phyloP scores from a whole-genome alignment of 1,284 basidiomycete species.

The Cerrena zonata region DNA sequence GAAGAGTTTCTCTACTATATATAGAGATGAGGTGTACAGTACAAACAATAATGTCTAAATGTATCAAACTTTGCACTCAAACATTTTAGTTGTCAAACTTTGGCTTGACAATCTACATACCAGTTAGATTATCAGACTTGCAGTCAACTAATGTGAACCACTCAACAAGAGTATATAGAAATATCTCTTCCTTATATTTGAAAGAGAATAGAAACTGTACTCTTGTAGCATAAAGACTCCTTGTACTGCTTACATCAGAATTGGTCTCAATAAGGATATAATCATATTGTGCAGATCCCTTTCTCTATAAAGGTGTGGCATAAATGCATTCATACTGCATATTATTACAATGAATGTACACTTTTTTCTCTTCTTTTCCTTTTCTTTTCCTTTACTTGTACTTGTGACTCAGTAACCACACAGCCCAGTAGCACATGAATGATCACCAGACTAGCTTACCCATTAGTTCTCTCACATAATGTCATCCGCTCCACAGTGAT shows the following conservation, averaged over 20 bases:
- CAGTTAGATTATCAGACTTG: conserved; percentile 15
- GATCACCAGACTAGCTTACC: too few species aligned
- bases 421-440: too few species aligned
- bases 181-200: neutral
- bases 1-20: neutral
- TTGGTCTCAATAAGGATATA: conserved; percentile 3
- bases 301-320: conserved; percentile 9
- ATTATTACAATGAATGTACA: too few species aligned
- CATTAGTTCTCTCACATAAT: too few species aligned
- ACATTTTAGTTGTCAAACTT: conserved; percentile 1
- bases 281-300: conserved; percentile 2
- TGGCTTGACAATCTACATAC: conserved; percentile 20
- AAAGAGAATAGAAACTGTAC: conserved; percentile 11
- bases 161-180: conserved; percentile 17
- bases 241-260: neutral
- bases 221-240: conserved; percentile 7
- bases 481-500: too few species aligned
- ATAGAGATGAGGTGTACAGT: conserved; percentile 6
- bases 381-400: too few species aligned
- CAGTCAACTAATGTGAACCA: conserved; percentile 14
- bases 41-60: conserved; percentile 8
- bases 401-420: too few species aligned
- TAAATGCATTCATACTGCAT: conserved; percentile 27
- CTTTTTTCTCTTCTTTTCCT: too few species aligned
- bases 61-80: neutral